Conservation (phyloP, 129 eudicot species). For the Flaveria trinervia region DNA sequence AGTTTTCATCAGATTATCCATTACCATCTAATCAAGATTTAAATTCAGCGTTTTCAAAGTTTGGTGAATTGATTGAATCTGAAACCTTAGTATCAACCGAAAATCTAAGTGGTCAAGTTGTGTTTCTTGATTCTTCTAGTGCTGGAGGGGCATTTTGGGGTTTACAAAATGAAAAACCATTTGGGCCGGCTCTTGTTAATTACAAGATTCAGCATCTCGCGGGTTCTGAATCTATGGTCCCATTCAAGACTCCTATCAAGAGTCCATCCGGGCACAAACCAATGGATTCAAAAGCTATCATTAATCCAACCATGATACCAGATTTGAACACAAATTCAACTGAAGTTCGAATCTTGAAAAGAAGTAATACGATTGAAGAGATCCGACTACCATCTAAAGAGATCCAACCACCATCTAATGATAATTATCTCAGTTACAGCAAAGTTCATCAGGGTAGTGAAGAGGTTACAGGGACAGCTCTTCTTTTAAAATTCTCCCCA, state of each 20-base stretch:
- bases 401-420: slow-evolving; percentile 28
- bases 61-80: slow-evolving; percentile 54
- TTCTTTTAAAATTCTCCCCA: slow-evolving; percentile 51
- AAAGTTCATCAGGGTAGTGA: slow-evolving; percentile 31
- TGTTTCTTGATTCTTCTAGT: slow-evolving; percentile 43
- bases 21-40: slow-evolving; percentile 54
- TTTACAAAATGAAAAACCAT: slow-evolving; percentile 56
- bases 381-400: slow-evolving; percentile 28
- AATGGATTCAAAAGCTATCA: slow-evolving; percentile 21
- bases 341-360: slow-evolving; percentile 33
- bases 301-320: slow-evolving; percentile 35
- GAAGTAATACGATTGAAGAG: slow-evolving; percentile 40
- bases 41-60: slow-evolving; percentile 43
- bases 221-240: slow-evolving; percentile 20
- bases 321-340: slow-evolving; percentile 54
- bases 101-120: slow-evolving; percentile 46
- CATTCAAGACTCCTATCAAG: slow-evolving; percentile 28
- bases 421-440: slow-evolving; percentile 16
- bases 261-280: slow-evolving; percentile 34
- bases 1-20: slow-evolving; percentile 48
- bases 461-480: slow-evolving; percentile 47
- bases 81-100: slow-evolving; percentile 42
- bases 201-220: slow-evolving; percentile 45
- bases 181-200: slow-evolving; percentile 57
- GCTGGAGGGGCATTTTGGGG: slow-evolving; percentile 61